These are phyloP conservation scores for Herpotrichia juniperi DNA, from an alignment of 2,329 filamentous ascomycete species.

Conservation along the genomic window DNA sequence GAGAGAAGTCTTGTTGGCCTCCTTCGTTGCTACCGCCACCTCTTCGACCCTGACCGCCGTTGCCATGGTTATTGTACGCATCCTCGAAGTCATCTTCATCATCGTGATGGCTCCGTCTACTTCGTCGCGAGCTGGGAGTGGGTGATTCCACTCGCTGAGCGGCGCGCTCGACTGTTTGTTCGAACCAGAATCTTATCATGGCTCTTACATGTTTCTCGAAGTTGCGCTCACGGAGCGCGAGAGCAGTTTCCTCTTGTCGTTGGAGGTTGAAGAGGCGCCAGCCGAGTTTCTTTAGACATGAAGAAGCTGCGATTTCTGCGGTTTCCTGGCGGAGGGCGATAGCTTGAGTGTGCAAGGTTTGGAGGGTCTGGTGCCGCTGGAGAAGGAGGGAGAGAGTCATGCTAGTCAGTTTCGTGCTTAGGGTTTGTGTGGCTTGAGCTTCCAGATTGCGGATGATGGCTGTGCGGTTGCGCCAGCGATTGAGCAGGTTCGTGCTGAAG, in stretches of 20 bases:
- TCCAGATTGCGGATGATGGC: slow-evolving; percentile 26
- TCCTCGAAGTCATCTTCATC: slow-evolving; percentile 4
- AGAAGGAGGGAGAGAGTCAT: slow-evolving; percentile 41
- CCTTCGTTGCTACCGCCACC: background rate
- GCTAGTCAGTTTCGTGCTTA: slow-evolving; percentile 31
- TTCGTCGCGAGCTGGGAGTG: slow-evolving; percentile 20
- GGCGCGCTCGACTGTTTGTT: slow-evolving; percentile 46
- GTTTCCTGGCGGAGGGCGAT: slow-evolving; percentile 53
- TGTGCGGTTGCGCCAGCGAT: slow-evolving; percentile 51
- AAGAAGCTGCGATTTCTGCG: slow-evolving; percentile 53
- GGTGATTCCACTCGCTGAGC: slow-evolving; percentile 29
- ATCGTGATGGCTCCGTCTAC: slow-evolving; percentile 16
- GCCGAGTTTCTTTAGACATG: slow-evolving; percentile 61
- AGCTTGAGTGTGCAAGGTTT: slow-evolving; percentile 51
- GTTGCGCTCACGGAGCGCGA: slow-evolving; percentile 59
- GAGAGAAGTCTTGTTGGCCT: slow-evolving; percentile 1
- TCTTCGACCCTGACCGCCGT: background rate
- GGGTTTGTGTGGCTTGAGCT: slow-evolving; percentile 30
- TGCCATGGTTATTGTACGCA: slow-evolving; percentile 7
- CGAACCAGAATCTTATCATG: slow-evolving; percentile 62
- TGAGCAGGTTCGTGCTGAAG: slow-evolving; percentile 42
- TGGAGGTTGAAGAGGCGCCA: slow-evolving; percentile 63
- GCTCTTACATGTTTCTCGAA: slow-evolving; percentile 60
- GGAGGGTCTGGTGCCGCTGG: slow-evolving; percentile 32
- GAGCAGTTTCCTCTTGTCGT: slow-evolving; percentile 57